phyloP scores from a whole-genome alignment of 1,139 yeast genomes.

The Kodamaea plutei region DNA sequence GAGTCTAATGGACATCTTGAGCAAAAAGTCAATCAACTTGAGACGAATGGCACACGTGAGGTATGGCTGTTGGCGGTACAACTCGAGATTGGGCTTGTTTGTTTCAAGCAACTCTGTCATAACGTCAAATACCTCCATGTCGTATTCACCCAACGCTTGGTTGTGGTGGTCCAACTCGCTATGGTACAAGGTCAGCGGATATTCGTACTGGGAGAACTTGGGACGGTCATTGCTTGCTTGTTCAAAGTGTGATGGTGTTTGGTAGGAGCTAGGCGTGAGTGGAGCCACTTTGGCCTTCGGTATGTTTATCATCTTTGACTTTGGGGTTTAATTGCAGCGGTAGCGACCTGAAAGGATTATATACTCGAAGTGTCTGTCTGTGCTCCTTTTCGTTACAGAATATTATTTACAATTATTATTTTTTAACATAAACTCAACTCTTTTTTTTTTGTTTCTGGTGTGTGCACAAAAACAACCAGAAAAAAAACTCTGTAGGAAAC shows the following conservation, averaged over 20 bases:
- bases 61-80: constrained; percentile 64
- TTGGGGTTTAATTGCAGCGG: no score
- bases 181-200: constrained; percentile 48
- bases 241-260: neutral
- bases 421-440: neutral
- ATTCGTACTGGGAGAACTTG: constrained; percentile 33
- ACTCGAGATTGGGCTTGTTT: constrained; percentile 47
- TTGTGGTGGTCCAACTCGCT: constrained; percentile 48
- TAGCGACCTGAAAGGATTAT: constrained; percentile 1
- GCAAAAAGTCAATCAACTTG: constrained; percentile 53
- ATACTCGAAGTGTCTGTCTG: constrained; percentile 1
- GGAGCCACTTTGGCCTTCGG: neutral
- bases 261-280: no score
- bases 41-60: constrained; percentile 47
- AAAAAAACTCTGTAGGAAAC: no score
- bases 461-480: no score
- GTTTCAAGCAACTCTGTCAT: constrained; percentile 29
- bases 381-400: constrained; percentile 1
- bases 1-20: constrained; percentile 55
- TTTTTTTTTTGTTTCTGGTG: neutral
- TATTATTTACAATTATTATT: constrained; percentile 1
- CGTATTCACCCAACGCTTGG: constrained; percentile 47
- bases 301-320: constrained; percentile 1
- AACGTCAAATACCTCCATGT: constrained; percentile 44
- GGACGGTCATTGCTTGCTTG: constrained; percentile 2